Conservation (phyloP, 2,329 filamentous ascomycete species). For the Colletotrichum higginsianum region DNA sequence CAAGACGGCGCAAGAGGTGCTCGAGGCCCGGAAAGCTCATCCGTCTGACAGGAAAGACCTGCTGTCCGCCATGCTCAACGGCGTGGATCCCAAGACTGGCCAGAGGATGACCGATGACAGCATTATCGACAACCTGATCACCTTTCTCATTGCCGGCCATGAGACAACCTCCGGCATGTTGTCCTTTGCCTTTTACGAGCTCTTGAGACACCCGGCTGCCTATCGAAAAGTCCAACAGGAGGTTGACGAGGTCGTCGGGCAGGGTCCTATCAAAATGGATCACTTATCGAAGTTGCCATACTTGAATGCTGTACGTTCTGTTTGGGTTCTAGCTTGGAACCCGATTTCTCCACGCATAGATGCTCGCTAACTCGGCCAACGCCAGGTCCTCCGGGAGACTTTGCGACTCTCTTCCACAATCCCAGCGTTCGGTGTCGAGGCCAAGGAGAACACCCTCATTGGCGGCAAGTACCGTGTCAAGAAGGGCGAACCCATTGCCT, state of each 20-base stretch:
- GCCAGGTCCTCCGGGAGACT: conserved; percentile 68
- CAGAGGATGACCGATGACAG: conserved; percentile 70
- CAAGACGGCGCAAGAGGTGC: conserved; percentile 69
- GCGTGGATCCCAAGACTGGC: conserved; percentile 75
- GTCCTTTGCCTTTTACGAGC: conserved; percentile 75
- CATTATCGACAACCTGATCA: conserved; percentile 78
- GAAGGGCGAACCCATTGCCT: conserved; percentile 59
- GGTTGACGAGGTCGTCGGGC: conserved; percentile 76
- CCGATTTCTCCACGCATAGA: conserved; percentile 12
- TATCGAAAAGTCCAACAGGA: conserved; percentile 76
- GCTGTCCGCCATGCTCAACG: conserved; percentile 76
- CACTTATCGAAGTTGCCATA: conserved; percentile 76
- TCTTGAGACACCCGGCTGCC: conserved; percentile 74
- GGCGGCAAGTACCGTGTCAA: conserved; percentile 68
- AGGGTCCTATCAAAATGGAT: conserved; percentile 67
- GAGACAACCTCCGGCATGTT: conserved; percentile 80
- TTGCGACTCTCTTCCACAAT: conserved; percentile 49
- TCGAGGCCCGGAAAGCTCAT: conserved; percentile 70
- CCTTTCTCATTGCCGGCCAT: conserved; percentile 78
- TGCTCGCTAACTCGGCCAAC: not conserved
- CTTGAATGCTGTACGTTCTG: conserved; percentile 63
- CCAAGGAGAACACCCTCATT: conserved; percentile 60
- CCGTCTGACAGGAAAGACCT: conserved; percentile 70
- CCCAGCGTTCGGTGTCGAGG: conserved; percentile 49
- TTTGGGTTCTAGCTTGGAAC: not conserved